Conservation (phyloP, 331 rosid species). For the Dryas integrifolia region DNA sequence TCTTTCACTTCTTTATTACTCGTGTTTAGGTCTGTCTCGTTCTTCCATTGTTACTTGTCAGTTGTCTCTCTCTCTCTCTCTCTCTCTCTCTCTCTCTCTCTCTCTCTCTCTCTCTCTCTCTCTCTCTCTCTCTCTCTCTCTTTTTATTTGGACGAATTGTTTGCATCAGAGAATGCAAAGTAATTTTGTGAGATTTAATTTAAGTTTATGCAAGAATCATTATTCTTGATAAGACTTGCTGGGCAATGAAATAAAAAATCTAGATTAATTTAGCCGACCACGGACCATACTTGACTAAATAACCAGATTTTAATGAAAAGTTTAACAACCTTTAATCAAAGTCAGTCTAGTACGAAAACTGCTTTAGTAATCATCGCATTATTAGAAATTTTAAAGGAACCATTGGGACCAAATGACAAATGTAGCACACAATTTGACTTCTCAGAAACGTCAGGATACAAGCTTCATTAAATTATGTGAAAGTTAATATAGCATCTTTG, state of each 20-base stretch:
- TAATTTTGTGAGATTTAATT: too few species aligned
- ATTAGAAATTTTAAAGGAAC: neutral
- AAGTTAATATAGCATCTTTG: too few species aligned
- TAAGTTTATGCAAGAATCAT: too few species aligned
- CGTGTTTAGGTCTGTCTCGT: constrained; percentile 20
- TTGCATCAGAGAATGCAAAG: too few species aligned
- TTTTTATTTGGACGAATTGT: neutral
- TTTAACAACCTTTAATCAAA: neutral
- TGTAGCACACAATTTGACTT: too few species aligned
- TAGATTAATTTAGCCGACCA: neutral
- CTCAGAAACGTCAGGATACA: too few species aligned
- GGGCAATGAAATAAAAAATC: neutral
- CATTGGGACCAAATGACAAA: too few species aligned
- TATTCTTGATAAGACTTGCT: too few species aligned
- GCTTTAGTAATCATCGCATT: neutral
- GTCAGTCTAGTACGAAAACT: neutral
- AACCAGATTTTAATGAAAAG: neutral
- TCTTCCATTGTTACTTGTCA: neutral
- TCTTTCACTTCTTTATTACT: constrained; percentile 8
- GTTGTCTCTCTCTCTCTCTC: neutral
- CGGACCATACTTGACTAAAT: neutral
- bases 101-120: neutral
- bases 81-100: neutral
- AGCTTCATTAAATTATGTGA: too few species aligned
- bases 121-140: neutral